Evolutionary conservation across 768 basidiomycete genomes (phyloP).

Genomic region (Agaricus bisporus): DNA sequence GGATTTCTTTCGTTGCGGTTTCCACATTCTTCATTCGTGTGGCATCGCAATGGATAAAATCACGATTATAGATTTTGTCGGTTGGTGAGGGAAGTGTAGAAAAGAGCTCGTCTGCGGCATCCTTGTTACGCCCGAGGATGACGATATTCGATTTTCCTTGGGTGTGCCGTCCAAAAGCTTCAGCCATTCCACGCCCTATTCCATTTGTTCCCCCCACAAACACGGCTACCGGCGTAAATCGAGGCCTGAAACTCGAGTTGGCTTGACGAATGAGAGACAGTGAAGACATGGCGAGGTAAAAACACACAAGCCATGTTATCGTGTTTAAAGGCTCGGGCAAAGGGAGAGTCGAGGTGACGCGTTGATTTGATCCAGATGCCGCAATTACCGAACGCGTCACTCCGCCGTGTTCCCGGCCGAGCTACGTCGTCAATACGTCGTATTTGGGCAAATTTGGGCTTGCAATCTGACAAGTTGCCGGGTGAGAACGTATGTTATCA

Average conservation of each 20-base stretch:
- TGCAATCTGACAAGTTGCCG: too few species aligned
- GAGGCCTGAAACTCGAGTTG: conserved; percentile 24
- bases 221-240: conserved; percentile 26
- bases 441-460: too few species aligned
- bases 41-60: conserved; percentile 50
- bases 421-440: too few species aligned
- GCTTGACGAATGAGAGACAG: conserved; percentile 22
- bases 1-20: conserved; percentile 22
- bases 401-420: too few species aligned
- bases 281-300: conserved; percentile 19
- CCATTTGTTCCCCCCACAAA: conserved; percentile 43
- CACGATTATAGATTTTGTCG: conserved; percentile 14
- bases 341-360: too few species aligned
- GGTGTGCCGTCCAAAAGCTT: conserved; percentile 37
- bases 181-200: conserved; percentile 42
- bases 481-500: too few species aligned
- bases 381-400: too few species aligned
- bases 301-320: too few species aligned
- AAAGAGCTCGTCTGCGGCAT: conserved; percentile 41
- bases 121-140: conserved; percentile 45
- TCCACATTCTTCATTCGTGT: conserved; percentile 47
- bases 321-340: too few species aligned
- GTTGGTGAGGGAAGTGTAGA: conserved; percentile 26
- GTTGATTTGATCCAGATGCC: too few species aligned
- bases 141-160: conserved; percentile 48